A percentile compares a stretch with the other conserved stretches of the same genome.
Conservation (phyloP, 2,329 filamentous ascomycete genomes). For the Fusarium pseudonygamai region DNA sequence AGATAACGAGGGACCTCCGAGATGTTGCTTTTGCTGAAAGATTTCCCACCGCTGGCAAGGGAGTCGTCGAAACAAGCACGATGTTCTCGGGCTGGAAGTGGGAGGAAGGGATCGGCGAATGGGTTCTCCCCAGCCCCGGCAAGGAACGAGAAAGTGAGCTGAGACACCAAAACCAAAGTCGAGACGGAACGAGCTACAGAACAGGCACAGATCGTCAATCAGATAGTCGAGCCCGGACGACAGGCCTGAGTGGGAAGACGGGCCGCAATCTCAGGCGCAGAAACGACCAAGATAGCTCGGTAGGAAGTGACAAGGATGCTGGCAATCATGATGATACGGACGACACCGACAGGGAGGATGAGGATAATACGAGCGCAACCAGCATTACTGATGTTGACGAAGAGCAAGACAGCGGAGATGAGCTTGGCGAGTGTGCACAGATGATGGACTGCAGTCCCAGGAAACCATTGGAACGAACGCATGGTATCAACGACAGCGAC, state of each 20-base stretch:
- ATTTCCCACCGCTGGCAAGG: slow-evolving; percentile 40
- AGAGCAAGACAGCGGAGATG: slow-evolving; percentile 34
- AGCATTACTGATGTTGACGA: slow-evolving; percentile 16
- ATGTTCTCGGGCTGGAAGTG: slow-evolving; percentile 52
- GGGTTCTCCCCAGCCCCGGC: slow-evolving; percentile 44
- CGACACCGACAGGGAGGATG: slow-evolving; percentile 10
- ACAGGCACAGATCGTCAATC: slow-evolving; percentile 10
- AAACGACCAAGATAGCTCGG: slow-evolving; percentile 2
- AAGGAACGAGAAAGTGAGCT: slow-evolving; percentile 19
- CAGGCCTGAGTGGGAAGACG: slow-evolving; percentile 14
- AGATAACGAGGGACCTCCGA: slow-evolving; percentile 61
- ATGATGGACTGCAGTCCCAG: not conserved
- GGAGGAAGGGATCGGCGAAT: slow-evolving; percentile 55
- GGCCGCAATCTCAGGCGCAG: not conserved
- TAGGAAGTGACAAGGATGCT: slow-evolving; percentile 21
- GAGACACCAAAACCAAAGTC: slow-evolving; percentile 3
- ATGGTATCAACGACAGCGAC: not conserved
- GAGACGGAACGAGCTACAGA: slow-evolving; percentile 7
- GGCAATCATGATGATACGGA: slow-evolving; percentile 8
- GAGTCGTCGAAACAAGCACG: slow-evolving; percentile 16
- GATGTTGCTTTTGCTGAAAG: slow-evolving; percentile 65
- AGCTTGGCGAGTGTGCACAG: slow-evolving; percentile 29
- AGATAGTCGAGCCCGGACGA: slow-evolving; percentile 22
- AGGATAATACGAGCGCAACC: slow-evolving; percentile 24
- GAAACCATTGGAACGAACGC: not conserved